Conservation (phyloP, 192 early-diverging fungal species). For the Coemansia sp. region DNA sequence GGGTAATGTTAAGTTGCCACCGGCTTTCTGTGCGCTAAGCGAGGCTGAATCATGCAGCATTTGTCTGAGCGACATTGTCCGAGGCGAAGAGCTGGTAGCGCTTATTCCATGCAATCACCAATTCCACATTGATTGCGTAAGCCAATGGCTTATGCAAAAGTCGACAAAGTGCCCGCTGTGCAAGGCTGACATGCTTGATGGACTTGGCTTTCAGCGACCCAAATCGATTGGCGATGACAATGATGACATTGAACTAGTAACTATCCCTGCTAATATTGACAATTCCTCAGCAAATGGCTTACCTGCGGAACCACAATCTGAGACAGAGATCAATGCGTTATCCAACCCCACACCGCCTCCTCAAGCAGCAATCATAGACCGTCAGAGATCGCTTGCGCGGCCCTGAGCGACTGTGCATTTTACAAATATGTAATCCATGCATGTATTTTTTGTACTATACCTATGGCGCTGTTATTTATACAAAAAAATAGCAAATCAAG, state of each 20-base stretch:
- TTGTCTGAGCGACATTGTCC: conserved; percentile 23
- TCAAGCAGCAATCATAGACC: neutral
- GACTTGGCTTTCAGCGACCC: conserved; percentile 16
- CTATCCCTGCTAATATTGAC: neutral
- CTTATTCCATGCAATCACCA: conserved; percentile 38
- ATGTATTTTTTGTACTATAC: conserved; percentile 1
- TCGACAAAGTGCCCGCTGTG: conserved; percentile 45
- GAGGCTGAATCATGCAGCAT: conserved; percentile 37
- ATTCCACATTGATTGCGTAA: conserved; percentile 38
- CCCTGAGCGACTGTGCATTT: neutral
- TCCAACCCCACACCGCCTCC: neutral
- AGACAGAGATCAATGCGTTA: neutral
- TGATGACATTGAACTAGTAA: conserved; percentile 15
- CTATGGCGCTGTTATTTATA: neutral
- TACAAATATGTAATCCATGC: neutral
- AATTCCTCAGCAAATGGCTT: neutral
- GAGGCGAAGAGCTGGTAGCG: conserved; percentile 22
- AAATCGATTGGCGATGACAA: conserved; percentile 10
- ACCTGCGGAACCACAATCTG: neutral
- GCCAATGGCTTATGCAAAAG: conserved; percentile 40
- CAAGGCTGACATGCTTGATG: conserved; percentile 33
- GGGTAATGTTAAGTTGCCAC: neutral
- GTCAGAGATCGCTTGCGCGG: neutral
- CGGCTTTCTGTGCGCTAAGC: neutral
- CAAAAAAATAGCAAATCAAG: neutral